Base-by-base conservation (phyloP, 257 asterid genomes). In the Rhazya stricta region DNA sequence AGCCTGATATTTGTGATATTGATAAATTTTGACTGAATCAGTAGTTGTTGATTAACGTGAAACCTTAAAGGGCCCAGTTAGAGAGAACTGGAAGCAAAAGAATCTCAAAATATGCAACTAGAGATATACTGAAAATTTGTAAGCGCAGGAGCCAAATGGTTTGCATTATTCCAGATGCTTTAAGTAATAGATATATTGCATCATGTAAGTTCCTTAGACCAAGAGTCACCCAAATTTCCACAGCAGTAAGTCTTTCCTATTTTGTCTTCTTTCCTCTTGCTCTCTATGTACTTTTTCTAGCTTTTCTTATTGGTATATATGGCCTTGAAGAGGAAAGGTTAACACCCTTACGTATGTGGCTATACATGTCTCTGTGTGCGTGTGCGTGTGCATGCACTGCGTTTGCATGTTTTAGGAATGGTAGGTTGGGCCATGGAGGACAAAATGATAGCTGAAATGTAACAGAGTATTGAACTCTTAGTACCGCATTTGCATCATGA, bases 401-500 rank as follows among this genome's bases (percentile, higher is more conserved):
- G n/a, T n/a, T n/a, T n/a, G 32, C n/a, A 30, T 54, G 51, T 27
- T 61, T 50, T 42, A 67, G 32, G 37, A 30, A 37, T 12, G 19
- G 15, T 66, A 6, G 5, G 43, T 39, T 27, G 50, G 34, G 39
- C 0, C 23, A 16, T 51, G 43, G 54, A 41, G 34, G 34, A 41
- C 39, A 30, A 74, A 39, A 58, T 23, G 60, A 56, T 8, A 72
- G 41, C 48, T 11, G 67, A 67, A 13, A 36, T 21, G 32, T 1
- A 21, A 56, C 42, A 78, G 46, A 62, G 73, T n/a, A 23, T 50
- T n/a, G 23, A 56, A 68, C 9, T 23, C 34, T 62, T 69, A 81
- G 74, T 88, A 91, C 98, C 90, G 91, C 81, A 60, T 85, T 88
- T 56, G 98, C 97, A 46, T 90, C 98, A 77, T 93, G 97, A 75